A percentile compares a stretch with the other conserved stretches of the same genome.
phyloP scores from a whole-genome alignment of 1,284 basidiomycete genomes.

The Mycena citricolor region DNA sequence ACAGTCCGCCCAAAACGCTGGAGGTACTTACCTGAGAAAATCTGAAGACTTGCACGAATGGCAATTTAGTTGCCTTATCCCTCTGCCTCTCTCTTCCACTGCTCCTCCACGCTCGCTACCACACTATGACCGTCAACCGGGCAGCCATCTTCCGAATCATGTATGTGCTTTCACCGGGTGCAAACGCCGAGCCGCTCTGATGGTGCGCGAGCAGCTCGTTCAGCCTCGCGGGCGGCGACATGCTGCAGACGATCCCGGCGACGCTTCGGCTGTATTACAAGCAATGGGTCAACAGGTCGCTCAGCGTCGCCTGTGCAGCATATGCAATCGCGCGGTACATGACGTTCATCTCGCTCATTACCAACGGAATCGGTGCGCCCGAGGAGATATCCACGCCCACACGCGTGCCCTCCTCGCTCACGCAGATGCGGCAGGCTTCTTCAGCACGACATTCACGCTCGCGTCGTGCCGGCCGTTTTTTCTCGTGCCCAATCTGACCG shows the following conservation, averaged over 20 bases:
- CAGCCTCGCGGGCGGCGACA: conserved; percentile 16
- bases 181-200: not conserved
- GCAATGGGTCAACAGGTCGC: conserved; percentile 14
- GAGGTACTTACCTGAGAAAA: too few species aligned
- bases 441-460: not conserved
- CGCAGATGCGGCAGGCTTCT: not conserved
- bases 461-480: conserved; percentile 8
- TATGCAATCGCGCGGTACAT: conserved; percentile 15
- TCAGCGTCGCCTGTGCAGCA: conserved; percentile 11
- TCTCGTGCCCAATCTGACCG: conserved; percentile 16
- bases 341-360: conserved; percentile 9
- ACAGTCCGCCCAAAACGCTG: too few species aligned
- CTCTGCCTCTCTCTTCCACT: too few species aligned
- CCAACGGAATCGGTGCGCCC: conserved; percentile 10
- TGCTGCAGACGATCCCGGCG: conserved; percentile 19
- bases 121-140: conserved; percentile 4
- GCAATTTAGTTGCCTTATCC: too few species aligned
- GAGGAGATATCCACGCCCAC: too few species aligned
- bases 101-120: too few species aligned
- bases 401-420: not conserved
- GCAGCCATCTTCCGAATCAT: conserved; percentile 15
- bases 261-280: conserved; percentile 15
- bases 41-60: too few species aligned
- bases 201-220: conserved; percentile 11
- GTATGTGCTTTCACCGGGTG: not conserved